Conservation (phyloP, 495 filamentous ascomycete species). For the Penicillium fimorum region DNA sequence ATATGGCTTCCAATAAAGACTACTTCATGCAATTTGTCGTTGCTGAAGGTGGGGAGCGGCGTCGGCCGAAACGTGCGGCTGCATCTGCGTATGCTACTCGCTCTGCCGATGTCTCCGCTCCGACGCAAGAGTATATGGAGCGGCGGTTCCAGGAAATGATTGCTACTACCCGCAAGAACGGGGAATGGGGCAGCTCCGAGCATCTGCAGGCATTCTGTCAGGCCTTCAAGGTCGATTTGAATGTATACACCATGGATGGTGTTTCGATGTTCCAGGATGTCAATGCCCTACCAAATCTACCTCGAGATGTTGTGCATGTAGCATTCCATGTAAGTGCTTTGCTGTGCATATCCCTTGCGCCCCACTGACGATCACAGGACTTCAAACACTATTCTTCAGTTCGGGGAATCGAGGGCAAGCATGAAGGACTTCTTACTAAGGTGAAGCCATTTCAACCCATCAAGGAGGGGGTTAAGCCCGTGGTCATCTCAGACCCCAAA, state of each 20-base stretch:
- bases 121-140: slow-evolving; percentile 58
- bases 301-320: slow-evolving; percentile 55
- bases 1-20: slow-evolving; percentile 59
- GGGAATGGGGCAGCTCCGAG: slow-evolving; percentile 70
- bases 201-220: slow-evolving; percentile 68
- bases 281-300: slow-evolving; percentile 42
- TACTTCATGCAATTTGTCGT: slow-evolving; percentile 69
- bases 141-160: slow-evolving; percentile 62
- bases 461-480: slow-evolving; percentile 8
- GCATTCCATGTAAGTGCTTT: slow-evolving; percentile 64
- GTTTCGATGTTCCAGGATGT: slow-evolving; percentile 48
- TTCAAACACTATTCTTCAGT: slow-evolving; percentile 79
- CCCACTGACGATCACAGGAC: slow-evolving; percentile 12
- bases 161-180: slow-evolving; percentile 56
- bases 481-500: slow-evolving; percentile 22
- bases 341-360: not conserved
- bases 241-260: slow-evolving; percentile 57
- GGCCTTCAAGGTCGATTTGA: slow-evolving; percentile 60
- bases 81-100: slow-evolving; percentile 41
- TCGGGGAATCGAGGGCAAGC: slow-evolving; percentile 58
- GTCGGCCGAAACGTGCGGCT: slow-evolving; percentile 61
- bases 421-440: slow-evolving; percentile 44
- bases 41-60: slow-evolving; percentile 57
- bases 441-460: not conserved
- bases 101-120: slow-evolving; percentile 36